Evolutionary conservation across 2,329 filamentous ascomycete species (phyloP).

Genomic region (Zymoseptoria ardabiliae): DNA sequence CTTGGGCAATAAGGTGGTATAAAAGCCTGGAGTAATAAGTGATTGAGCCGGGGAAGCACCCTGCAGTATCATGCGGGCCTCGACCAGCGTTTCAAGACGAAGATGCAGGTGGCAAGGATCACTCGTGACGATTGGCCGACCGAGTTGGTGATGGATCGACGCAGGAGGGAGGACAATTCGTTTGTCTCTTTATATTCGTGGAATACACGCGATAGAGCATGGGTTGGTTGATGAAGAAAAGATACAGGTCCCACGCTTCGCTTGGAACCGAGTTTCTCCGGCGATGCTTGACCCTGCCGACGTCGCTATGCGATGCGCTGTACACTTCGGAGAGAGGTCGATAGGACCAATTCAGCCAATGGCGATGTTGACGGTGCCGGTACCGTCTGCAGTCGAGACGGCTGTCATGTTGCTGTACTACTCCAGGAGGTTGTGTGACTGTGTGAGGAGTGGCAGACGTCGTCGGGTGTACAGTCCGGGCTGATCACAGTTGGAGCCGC

Average conservation of each 20-base stretch:
- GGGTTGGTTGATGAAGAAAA: not conserved
- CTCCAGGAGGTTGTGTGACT: not conserved
- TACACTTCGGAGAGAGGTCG: not conserved
- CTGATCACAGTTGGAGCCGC: not conserved
- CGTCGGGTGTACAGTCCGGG: not conserved
- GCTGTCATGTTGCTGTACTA: not conserved
- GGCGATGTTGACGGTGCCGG: not conserved
- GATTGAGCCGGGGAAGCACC: slow-evolving; percentile 6
- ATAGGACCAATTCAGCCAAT: not conserved
- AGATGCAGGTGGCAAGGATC: slow-evolving; percentile 3
- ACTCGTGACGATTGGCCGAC: slow-evolving; percentile 6
- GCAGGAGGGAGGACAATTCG: not conserved
- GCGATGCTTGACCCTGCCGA: not conserved
- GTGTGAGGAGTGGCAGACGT: not conserved
- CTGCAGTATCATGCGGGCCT: slow-evolving; percentile 5
- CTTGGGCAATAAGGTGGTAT: slow-evolving; percentile 9
- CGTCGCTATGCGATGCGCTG: not conserved
- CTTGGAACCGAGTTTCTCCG: not conserved
- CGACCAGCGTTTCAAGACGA: not conserved
- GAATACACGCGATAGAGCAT: not conserved
- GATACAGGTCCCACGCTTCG: not conserved
- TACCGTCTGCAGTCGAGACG: not conserved
- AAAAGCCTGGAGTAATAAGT: slow-evolving; percentile 2
- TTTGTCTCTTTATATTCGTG: not conserved
- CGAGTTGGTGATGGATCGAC: not conserved